A percentile compares a stretch with the other conserved stretches of the same genome.
Evolutionary conservation across 1,284 basidiomycete genomes (phyloP).

Genomic region (Kwoniella shivajii): DNA sequence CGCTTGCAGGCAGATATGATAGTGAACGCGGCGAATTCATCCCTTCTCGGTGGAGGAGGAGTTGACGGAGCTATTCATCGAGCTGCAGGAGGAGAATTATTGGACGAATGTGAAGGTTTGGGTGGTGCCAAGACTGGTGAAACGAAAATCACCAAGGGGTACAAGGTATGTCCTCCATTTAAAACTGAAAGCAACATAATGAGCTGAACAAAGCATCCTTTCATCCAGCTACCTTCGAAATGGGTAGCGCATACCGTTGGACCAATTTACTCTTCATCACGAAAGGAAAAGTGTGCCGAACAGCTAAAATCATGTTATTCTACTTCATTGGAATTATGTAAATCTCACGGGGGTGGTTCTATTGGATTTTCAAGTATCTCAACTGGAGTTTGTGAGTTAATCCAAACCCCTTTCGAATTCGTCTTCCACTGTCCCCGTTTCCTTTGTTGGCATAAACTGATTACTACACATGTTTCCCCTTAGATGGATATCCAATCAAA

Average conservation of each 20-base stretch:
- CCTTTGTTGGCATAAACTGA: background rate
- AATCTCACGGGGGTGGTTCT: slow-evolving; percentile 63
- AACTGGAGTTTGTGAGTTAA: slow-evolving; percentile 48
- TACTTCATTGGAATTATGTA: slow-evolving; percentile 66
- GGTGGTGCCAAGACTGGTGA: slow-evolving; percentile 79
- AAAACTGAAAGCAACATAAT: background rate
- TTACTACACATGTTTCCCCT: background rate
- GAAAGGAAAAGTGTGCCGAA: slow-evolving; percentile 58
- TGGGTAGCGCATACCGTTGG: slow-evolving; percentile 90
- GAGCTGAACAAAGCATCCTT: background rate
- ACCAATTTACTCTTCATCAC: slow-evolving; percentile 65
- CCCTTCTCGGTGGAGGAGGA: slow-evolving; percentile 66
- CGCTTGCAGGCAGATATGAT: slow-evolving; percentile 65
- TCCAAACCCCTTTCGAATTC: background rate
- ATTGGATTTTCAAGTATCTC: slow-evolving; percentile 60
- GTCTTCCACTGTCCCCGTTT: background rate
- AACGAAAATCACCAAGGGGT: slow-evolving; percentile 54
- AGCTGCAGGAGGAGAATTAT: slow-evolving; percentile 74
- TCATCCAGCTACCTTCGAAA: slow-evolving; percentile 57
- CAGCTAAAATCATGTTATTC: slow-evolving; percentile 73
- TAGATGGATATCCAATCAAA: slow-evolving; percentile 53
- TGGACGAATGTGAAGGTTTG: slow-evolving; percentile 69
- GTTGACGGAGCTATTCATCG: slow-evolving; percentile 62
- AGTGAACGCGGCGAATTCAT: slow-evolving; percentile 83
- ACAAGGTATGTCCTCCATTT: slow-evolving; percentile 38